Conservation (phyloP, 169 alveolate species). For the Cyclospora cayetanensis region DNA sequence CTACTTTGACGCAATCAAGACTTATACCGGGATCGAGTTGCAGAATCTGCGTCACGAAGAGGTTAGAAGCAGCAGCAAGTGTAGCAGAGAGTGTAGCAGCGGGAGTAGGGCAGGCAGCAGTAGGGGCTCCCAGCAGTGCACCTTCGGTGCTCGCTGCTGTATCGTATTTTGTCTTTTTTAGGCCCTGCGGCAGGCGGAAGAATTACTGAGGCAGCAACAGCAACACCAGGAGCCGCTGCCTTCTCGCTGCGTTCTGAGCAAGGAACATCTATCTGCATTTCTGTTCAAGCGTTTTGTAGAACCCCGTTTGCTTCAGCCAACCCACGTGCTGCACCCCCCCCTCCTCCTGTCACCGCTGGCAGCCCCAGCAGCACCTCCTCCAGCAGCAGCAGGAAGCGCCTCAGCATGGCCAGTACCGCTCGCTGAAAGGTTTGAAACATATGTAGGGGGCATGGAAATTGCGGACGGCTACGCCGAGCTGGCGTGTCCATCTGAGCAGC, state of each 20-base stretch:
- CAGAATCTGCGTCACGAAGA: conserved; percentile 56
- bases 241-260: not conserved
- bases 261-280: conserved; percentile 67
- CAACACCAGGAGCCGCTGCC: conserved; percentile 44
- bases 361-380: not conserved
- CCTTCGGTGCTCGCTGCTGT: not conserved
- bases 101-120: not conserved
- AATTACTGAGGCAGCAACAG: not conserved
- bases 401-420: conserved; percentile 79
- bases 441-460: conserved; percentile 94
- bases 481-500: conserved; percentile 95
- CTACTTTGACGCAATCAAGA: not conserved
- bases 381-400: not conserved
- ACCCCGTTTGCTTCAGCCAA: conserved; percentile 87
- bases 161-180: not conserved
- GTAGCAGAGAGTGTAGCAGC: not conserved
- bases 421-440: conserved; percentile 97
- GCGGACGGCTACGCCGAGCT: conserved; percentile 98
- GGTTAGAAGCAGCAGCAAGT: not conserved
- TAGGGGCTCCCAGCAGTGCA: not conserved
- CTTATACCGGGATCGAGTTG: conserved; percentile 31
- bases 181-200: not conserved
- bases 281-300: conserved; percentile 75
- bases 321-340: conserved; percentile 97
- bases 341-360: conserved; percentile 98